Evolutionary conservation across 2,329 filamentous ascomycete species (phyloP), one percentile per base, ranked within the genome.

Genomic region (Nectriaceae sp.): DNA sequence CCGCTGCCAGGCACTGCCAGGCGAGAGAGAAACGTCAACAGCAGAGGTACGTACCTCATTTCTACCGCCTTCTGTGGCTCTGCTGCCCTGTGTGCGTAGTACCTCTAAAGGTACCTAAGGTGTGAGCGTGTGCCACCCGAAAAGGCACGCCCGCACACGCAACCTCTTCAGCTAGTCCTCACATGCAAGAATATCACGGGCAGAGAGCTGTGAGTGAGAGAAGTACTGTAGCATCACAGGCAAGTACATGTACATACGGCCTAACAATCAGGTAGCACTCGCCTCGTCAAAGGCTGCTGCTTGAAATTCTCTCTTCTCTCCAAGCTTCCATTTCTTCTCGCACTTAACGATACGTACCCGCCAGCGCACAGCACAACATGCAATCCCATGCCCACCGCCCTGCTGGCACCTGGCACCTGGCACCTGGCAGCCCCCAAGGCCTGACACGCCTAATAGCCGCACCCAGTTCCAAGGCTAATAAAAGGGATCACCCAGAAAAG

Each of bases 401-500:
- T n/a, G n/a, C n/a, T n/a, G n/a, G n/a, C n/a, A n/a, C n/a, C n/a
- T n/a, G n/a, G n/a, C n/a, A n/a, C n/a, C n/a, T n/a, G n/a, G n/a
- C n/a, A n/a, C 21, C 24, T 40, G 13, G 16, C 20, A 36, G 26
- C 47, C 38, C 42, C 38, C 47, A 42, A 50, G 19, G 33, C 39
- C 31, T 13, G 26, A 42, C 18, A n/a, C 16, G 11, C 45, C 16
- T 21, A 33, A 20, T 20, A 24, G n/a, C 5, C 5, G 26, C 19
- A 18, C 13, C 10, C 18, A 29, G 38, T 42, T 42, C 29, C 37
- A n/a, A n/a, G n/a, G n/a, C n/a, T n/a, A n/a, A n/a, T n/a, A n/a
- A n/a, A 20, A 22, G 11, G 35, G 42, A 36, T 29, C 22, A 40
- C 33, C 41, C 41, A 48, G 44, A 52, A 36, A 26, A 43, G 41